Evolutionary conservation across 2,329 filamentous ascomycete species (phyloP).

Genomic region (Coniochaeta sp.): DNA sequence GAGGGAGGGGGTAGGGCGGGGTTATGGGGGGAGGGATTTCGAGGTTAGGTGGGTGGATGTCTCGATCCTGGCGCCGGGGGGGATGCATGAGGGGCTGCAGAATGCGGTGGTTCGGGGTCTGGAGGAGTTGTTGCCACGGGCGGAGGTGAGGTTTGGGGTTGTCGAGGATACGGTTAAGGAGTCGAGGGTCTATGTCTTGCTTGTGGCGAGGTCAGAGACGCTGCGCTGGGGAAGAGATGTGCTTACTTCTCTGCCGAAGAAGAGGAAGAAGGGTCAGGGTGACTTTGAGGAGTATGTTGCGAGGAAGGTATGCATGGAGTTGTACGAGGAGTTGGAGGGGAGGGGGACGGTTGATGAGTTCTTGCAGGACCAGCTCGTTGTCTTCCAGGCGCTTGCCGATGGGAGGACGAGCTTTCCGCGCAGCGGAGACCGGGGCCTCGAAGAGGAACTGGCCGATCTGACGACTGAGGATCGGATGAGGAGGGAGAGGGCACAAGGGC

Average conservation of each 20-base stretch:
- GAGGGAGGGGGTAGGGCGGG: slow-evolving; percentile 1
- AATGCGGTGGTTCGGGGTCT: slow-evolving; percentile 31
- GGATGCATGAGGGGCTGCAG: slow-evolving; percentile 33
- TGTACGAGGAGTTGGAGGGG: slow-evolving; percentile 35
- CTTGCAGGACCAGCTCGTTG: slow-evolving; percentile 53
- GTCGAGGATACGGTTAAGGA: slow-evolving; percentile 44
- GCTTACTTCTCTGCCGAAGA: slow-evolving; percentile 32
- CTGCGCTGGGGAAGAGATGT: slow-evolving; percentile 17
- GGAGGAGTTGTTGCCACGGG: slow-evolving; percentile 30
- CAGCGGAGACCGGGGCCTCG: slow-evolving; percentile 11
- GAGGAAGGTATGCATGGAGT: slow-evolving; percentile 32
- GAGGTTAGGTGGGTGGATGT: slow-evolving; percentile 39
- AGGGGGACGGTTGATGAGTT: slow-evolving; percentile 45
- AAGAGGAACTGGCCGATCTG: slow-evolving; percentile 21
- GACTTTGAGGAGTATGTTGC: slow-evolving; percentile 32
- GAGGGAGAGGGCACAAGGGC: slow-evolving; percentile 36
- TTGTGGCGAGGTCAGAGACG: slow-evolving; percentile 43
- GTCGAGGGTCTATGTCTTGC: slow-evolving; percentile 45
- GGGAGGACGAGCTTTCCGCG: slow-evolving; percentile 40
- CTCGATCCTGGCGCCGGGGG: slow-evolving; percentile 39
- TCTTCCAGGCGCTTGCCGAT: slow-evolving; percentile 51
- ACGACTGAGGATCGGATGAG: slow-evolving; percentile 18
- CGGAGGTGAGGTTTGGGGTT: slow-evolving; percentile 34
- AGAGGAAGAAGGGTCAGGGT: slow-evolving; percentile 14
- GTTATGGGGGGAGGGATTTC: slow-evolving; percentile 14